Conservation (phyloP, 208 protist species). For the Tetramitus jugosus region DNA sequence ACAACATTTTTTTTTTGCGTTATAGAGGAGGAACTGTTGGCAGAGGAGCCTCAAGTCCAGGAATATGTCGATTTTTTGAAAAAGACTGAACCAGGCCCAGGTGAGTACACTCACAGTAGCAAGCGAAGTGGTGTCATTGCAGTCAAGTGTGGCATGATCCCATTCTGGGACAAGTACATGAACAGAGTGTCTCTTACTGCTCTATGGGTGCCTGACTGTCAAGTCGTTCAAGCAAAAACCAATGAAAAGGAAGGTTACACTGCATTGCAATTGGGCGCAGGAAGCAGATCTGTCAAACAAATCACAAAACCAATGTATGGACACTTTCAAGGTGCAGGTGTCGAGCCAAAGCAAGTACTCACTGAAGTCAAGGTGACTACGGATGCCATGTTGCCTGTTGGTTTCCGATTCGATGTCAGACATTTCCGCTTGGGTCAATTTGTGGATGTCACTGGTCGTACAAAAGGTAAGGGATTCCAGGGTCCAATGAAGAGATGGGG, state of each 20-base stretch:
- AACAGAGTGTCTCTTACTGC: not conserved
- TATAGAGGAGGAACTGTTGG: not conserved
- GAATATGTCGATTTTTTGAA: not conserved
- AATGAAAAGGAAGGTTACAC: constrained; percentile 10
- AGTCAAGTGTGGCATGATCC: not conserved
- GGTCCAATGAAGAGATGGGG: constrained; percentile 81
- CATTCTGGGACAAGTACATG: constrained; percentile 1
- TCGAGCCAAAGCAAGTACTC: constrained; percentile 76
- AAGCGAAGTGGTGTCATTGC: not conserved
- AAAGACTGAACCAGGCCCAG: not conserved
- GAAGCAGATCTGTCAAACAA: not conserved
- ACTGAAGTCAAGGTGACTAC: constrained; percentile 67
- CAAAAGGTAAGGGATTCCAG: constrained; percentile 79
- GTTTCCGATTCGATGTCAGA: constrained; percentile 76
- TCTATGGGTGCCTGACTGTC: not conserved
- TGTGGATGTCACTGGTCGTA: constrained; percentile 73
- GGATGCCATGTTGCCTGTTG: constrained; percentile 76
- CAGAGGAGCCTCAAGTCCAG: not conserved
- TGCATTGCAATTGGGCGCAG: not conserved
- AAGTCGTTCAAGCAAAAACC: constrained; percentile 20
- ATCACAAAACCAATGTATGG: constrained; percentile 4
- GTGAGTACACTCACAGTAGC: not conserved
- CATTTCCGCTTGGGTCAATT: constrained; percentile 80
- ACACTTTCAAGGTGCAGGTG: constrained; percentile 51
- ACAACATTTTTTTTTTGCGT: not conserved